Percentiles rank a stretch among this genome's conserved stretches.
Evolutionary conservation across 2,329 filamentous ascomycete species (phyloP).

Genomic region (Phoma sp.): DNA sequence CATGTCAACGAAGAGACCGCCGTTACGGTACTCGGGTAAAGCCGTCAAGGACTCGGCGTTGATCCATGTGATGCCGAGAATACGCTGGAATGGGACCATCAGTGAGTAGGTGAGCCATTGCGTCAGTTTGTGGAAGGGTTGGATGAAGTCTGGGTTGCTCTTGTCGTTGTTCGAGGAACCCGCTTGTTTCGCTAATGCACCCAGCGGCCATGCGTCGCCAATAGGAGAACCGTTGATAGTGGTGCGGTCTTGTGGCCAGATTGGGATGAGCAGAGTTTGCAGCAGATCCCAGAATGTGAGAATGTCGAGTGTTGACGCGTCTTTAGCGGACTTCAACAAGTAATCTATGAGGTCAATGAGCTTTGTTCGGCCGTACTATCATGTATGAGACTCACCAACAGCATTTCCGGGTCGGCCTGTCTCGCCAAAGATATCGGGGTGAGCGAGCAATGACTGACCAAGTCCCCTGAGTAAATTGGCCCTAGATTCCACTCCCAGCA

Average conservation of each 20-base stretch:
- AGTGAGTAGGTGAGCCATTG: conserved; percentile 95
- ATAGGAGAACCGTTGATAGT: conserved; percentile 82
- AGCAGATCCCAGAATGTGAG: conserved; percentile 88
- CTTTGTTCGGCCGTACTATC: not conserved
- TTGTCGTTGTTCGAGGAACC: conserved; percentile 51
- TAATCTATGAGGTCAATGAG: conserved; percentile 17
- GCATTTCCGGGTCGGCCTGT: conserved; percentile 88
- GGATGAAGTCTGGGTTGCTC: conserved; percentile 73
- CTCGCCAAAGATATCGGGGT: conserved; percentile 76
- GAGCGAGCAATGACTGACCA: conserved; percentile 75
- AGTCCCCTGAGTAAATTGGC: conserved; percentile 78
- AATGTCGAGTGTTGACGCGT: conserved; percentile 64
- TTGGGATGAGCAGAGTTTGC: conserved; percentile 81
- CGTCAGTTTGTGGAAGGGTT: conserved; percentile 90
- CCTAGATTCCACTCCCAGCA: conserved; percentile 81
- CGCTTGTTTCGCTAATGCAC: conserved; percentile 72
- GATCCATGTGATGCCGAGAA: conserved; percentile 81
- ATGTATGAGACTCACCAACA: conserved; percentile 68
- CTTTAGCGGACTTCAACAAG: conserved; percentile 26
- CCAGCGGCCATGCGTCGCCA: conserved; percentile 91
- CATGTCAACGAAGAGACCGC: conserved; percentile 85
- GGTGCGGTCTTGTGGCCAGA: conserved; percentile 88
- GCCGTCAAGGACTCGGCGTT: conserved; percentile 86
- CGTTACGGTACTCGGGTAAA: conserved; percentile 90
- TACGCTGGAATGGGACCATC: conserved; percentile 86